These are phyloP conservation scores for Plasmodium vinckei DNA, from an alignment of 169 alveolate species.

Conservation along the genomic window DNA sequence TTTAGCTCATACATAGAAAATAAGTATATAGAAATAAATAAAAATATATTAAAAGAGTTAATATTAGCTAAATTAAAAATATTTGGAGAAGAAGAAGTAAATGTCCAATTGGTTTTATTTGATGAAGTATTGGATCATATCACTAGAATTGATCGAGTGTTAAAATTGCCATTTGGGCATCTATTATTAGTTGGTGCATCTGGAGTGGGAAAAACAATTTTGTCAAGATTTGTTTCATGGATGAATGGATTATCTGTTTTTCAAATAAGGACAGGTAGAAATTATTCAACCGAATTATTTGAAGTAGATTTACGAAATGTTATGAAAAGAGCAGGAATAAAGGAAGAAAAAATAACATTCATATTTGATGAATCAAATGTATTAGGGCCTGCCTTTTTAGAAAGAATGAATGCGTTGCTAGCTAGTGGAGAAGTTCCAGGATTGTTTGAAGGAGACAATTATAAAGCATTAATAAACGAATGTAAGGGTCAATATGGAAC, in stretches of 20 bases:
- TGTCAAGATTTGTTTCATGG: constrained; percentile 97
- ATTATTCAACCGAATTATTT: constrained; percentile 94
- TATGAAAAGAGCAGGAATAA: constrained; percentile 98
- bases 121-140: constrained; percentile 97
- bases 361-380: constrained; percentile 98
- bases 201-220: constrained; percentile 97
- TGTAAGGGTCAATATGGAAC: constrained; percentile 92
- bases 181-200: constrained; percentile 96
- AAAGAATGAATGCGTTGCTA: constrained; percentile 98
- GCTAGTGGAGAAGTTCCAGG: constrained; percentile 99
- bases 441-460: constrained; percentile 98
- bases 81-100: constrained; percentile 96
- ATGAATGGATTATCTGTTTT: constrained; percentile 95
- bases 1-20: constrained; percentile 87
- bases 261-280: constrained; percentile 97
- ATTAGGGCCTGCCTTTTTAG: constrained; percentile 97
- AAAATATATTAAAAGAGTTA: constrained; percentile 90
- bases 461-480: constrained; percentile 93
- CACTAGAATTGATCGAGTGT: constrained; percentile 97
- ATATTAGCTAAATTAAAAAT: constrained; percentile 87
- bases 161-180: constrained; percentile 98
- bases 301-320: constrained; percentile 97
- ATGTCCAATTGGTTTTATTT: constrained; percentile 95
- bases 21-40: constrained; percentile 84
- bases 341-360: constrained; percentile 97